Evolutionary conservation across 768 basidiomycete species (phyloP), one percentile per base, ranked within the genome.

Genomic region (Mycena epipterygia): DNA sequence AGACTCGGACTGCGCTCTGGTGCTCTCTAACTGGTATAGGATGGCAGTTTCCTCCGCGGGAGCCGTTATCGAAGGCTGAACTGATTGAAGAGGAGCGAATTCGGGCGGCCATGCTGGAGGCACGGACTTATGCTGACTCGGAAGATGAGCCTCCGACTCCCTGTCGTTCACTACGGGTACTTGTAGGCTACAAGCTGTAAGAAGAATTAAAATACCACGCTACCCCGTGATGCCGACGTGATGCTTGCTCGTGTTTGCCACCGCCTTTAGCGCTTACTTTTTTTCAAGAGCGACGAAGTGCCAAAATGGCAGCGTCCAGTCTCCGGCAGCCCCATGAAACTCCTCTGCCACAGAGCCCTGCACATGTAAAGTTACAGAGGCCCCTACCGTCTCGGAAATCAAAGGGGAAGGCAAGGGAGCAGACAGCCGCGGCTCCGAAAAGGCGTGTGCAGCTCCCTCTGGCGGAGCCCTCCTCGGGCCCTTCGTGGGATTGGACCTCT

Each of bases 11-110:
- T 65, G 85, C 90, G 11, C 73, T 91, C 11, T 93, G 91, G 91
- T 87, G 86, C 74, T 91, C 90, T 64, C 74, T 90, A 75, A 84
- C 84, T 11, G 85, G 84, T 27, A 76, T 91, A 27, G 90, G 90
- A 35, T 92, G 89, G 89, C 74, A 81, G 21, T 83, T 89, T 25
- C 91, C 91, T 27, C 78, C 83, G 9, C 86, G 89, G 59, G 91
- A 91, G 59, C 88, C 90, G 12, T 79, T 92, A 53, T 87, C 89
- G 5, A 92, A 91, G 76, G 91, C 91, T 21, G 91, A 93, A 77
- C 81, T 91, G 6, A 87, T 91, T 37, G 90, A 92, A 74, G 91
- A 92, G 74, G 87, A 90, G 71, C 84, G 91, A 37, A 79, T 89
- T 44, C 86, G 89, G 69, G 87, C 87, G 30, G 88, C 87, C 46